phyloP scores from a whole-genome alignment of 257 asterid species.

The Prunella vulgaris region DNA sequence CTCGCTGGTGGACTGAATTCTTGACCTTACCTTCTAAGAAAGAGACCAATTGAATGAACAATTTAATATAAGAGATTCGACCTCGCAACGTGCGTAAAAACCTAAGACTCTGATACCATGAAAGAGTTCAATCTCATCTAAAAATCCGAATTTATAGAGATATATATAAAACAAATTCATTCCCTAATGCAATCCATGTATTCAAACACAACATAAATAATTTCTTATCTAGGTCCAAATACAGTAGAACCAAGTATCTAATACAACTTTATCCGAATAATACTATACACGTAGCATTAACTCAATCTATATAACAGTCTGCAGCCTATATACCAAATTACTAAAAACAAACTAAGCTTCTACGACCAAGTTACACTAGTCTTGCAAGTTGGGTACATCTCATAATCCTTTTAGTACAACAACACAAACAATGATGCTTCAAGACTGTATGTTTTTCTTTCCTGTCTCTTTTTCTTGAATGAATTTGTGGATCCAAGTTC shows the following conservation, averaged over 20 bases:
- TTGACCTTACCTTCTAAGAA: no score
- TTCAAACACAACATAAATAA: not conserved
- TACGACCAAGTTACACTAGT: not conserved
- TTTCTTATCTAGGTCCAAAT: not conserved
- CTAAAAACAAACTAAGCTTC: not conserved
- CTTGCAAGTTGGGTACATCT: not conserved
- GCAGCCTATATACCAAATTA: not conserved
- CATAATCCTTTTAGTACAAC: not conserved
- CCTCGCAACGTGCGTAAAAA: no score
- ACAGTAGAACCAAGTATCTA: not conserved
- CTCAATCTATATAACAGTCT: not conserved
- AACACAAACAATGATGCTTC: conserved; percentile 10
- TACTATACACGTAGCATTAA: not conserved
- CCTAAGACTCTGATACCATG: no score
- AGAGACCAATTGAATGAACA: no score
- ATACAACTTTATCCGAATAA: not conserved
- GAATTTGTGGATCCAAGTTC: not conserved
- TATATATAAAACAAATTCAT: no score
- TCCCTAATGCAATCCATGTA: no score
- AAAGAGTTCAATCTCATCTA: no score
- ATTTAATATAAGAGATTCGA: no score
- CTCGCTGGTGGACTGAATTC: no score
- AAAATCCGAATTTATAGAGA: no score
- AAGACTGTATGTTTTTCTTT: not conserved
- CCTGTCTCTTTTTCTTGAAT: not conserved